phyloP scores from a whole-genome alignment of 2,329 filamentous ascomycete genomes.

The Colletotrichum echinochloae region DNA sequence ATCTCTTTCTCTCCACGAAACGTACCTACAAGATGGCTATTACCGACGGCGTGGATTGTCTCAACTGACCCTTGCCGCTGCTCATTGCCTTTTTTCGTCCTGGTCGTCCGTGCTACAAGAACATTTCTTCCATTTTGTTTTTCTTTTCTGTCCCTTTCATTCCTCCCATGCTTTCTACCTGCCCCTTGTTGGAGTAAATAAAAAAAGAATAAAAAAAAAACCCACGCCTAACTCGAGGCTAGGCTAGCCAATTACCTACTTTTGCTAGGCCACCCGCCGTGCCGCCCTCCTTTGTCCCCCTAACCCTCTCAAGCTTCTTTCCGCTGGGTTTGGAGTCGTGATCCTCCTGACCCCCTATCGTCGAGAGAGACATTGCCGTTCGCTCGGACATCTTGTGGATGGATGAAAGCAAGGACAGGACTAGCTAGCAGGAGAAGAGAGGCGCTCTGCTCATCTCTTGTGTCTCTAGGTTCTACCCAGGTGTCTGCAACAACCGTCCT shows the following conservation, averaged over 20 bases:
- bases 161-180: conserved; percentile 31
- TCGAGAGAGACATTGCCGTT: conserved; percentile 24
- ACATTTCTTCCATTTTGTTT: background rate
- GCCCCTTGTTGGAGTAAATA: conserved; percentile 11
- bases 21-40: background rate
- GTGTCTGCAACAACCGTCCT: conserved; percentile 23
- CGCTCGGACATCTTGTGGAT: conserved; percentile 30
- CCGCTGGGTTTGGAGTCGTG: conserved; percentile 2
- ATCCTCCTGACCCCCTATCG: conserved; percentile 6
- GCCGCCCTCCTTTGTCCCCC: conserved; percentile 18
- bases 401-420: background rate
- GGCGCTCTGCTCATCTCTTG: conserved; percentile 30
- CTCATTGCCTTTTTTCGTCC: conserved; percentile 27
- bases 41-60: conserved; percentile 39
- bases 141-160: conserved; percentile 26
- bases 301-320: background rate
- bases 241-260: background rate
- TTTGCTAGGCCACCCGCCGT: conserved; percentile 13
- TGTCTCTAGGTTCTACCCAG: background rate
- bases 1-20: background rate
- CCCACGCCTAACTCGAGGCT: conserved; percentile 12
- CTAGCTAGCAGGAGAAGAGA: conserved; percentile 4
- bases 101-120: conserved; percentile 10
- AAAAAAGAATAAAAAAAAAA: too few species aligned
- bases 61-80: conserved; percentile 32